Percentiles rank a stretch among this genome's conserved stretches.
Conservation (phyloP, 2,329 filamentous ascomycete genomes). For the Penicillium sp. region DNA sequence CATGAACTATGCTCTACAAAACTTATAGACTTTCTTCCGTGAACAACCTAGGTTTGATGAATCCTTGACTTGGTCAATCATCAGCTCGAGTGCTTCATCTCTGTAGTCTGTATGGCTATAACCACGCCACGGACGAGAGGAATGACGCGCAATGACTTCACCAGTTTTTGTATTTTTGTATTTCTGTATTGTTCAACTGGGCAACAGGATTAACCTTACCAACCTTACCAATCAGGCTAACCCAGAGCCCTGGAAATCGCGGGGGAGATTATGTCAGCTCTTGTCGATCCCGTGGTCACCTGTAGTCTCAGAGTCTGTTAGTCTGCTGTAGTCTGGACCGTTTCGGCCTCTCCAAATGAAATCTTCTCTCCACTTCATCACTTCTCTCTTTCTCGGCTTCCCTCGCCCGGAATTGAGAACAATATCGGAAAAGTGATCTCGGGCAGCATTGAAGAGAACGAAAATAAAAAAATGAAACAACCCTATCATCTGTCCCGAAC, state of each 20-base stretch:
- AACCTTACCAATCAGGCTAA: constrained; percentile 4
- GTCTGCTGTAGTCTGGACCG: background rate
- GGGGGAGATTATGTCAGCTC: constrained; percentile 11
- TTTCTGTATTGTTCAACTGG: background rate
- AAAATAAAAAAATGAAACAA: background rate
- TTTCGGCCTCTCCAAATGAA: background rate
- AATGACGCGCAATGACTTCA: constrained; percentile 37
- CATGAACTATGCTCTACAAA: background rate
- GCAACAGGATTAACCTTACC: constrained; percentile 1
- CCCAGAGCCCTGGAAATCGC: constrained; percentile 7
- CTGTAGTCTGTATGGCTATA: background rate
- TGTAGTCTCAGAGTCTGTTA: too few species aligned
- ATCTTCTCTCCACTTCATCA: background rate
- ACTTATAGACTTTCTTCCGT: background rate
- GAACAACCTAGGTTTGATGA: constrained; percentile 7
- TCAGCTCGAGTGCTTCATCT: background rate
- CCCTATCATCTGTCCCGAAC: constrained; percentile 6
- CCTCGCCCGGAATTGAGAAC: constrained; percentile 19
- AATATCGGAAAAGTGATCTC: constrained; percentile 15
- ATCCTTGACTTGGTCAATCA: constrained; percentile 1
- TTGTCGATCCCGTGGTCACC: constrained; percentile 6
- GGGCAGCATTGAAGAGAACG: background rate
- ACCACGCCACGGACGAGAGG: constrained; percentile 16
- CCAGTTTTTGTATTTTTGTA: background rate
- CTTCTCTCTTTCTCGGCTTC: constrained; percentile 20